Percentiles rank a stretch among this genome's conserved stretches.
Conservation (phyloP, 345 rosid genomes). For the Arabis alpina region DNA sequence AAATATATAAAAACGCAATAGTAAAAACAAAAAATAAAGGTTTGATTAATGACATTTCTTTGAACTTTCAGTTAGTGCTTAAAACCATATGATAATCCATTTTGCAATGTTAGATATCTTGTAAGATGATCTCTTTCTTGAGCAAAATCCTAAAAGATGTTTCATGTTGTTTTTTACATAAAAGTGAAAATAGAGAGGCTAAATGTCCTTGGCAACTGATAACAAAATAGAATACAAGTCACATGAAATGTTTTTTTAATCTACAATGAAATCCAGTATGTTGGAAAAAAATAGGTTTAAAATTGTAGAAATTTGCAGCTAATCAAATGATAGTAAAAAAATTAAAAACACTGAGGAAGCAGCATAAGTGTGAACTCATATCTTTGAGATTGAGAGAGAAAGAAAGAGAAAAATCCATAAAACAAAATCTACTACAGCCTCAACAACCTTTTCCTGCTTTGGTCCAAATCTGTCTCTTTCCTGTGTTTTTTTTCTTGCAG, state of each 20-base stretch:
- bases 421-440: slow-evolving; percentile 24
- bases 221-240: slow-evolving; percentile 4
- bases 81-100: too few relatives aligned
- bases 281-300: neutral
- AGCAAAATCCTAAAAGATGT: too few relatives aligned
- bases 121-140: too few relatives aligned
- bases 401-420: neutral
- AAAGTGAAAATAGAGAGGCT: too few relatives aligned
- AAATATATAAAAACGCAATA: too few relatives aligned
- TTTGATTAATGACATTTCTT: too few relatives aligned
- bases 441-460: slow-evolving; percentile 16
- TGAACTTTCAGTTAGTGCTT: too few relatives aligned
- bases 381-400: neutral
- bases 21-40: too few relatives aligned
- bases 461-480: slow-evolving; percentile 41
- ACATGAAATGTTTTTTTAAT: slow-evolving; percentile 3
- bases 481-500: neutral
- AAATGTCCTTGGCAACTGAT: neutral
- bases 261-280: neutral
- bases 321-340: neutral
- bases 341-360: neutral
- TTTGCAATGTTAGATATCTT: too few relatives aligned
- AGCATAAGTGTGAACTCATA: slow-evolving; percentile 27
- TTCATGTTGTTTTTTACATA: too few relatives aligned
- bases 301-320: neutral